Base-by-base conservation (phyloP, 192 early-diverging fungal genomes). In the Coemansia erecta region DNA sequence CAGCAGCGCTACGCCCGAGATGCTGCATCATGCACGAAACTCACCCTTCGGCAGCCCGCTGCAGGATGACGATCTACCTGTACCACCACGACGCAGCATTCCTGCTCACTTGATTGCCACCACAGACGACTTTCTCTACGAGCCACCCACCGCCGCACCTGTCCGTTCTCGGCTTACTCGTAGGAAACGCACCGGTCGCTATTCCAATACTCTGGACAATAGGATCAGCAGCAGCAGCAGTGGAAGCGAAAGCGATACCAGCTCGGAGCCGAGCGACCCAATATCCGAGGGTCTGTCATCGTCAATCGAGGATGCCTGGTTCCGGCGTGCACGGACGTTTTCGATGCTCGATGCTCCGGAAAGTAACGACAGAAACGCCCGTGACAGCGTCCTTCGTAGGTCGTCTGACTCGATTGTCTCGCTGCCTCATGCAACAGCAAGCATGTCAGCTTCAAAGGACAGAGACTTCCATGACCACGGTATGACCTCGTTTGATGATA, bases 291-390 rank as follows among this genome's bases (percentile, higher is more conserved):
- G 57, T 17, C 51, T 53, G 26, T 58, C 60, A 18, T 57, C 58
- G 13, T 59, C 52, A 12, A 17, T 68, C 3, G 74, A 77, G 54
- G 40, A 57, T 6, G 50, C 55, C 7, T 59, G 68, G 68, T 47
- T 71, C 40, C 53, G 35, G 33, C 68, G 74, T 17, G 69, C 61
- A 28, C 68, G 68, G 33, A 72, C 68, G 21, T 68, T 68, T 35
- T 77, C 74, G 1, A 47, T 55, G 7, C 41, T 24, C 7, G 50
- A 49, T 26, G 48, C 35, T 15, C 19, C 21, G 17, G 46, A 2
- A 48, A 12, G 21, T 19, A 23, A 3, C 35, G 8, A 37, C 35
- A 0, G 49, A 26, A 37, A n/a, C 12, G 22, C 6, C 9, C 47
- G 41, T 31, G 7, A 14, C 40, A 17, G 52, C 23, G n/a, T 50